Evolutionary conservation across 2,329 filamentous ascomycete species (phyloP).

Genomic region (Calonectria pseudoreteaudii): DNA sequence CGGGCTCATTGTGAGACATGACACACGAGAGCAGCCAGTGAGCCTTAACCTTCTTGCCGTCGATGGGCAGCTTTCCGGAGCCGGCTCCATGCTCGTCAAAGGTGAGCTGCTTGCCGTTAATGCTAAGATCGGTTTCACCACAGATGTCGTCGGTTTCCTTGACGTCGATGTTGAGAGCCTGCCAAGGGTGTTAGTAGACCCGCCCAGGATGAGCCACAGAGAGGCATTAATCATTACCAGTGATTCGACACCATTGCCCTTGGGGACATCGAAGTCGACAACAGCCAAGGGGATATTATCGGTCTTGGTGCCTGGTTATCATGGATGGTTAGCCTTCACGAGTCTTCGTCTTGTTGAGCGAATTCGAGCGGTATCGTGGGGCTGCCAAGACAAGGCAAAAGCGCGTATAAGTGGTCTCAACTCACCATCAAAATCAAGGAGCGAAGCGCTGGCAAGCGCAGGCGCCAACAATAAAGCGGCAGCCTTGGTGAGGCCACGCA

Average conservation of each 20-base stretch:
- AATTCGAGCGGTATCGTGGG: background rate
- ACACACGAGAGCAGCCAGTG: slow-evolving; percentile 61
- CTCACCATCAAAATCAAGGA: slow-evolving; percentile 15
- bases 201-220: background rate
- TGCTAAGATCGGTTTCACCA: slow-evolving; percentile 57
- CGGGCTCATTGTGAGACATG: slow-evolving; percentile 51
- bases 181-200: slow-evolving; percentile 3
- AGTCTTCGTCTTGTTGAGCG: background rate
- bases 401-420: slow-evolving; percentile 15
- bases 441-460: slow-evolving; percentile 32
- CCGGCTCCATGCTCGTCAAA: slow-evolving; percentile 55
- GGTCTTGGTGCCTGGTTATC: background rate
- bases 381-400: background rate
- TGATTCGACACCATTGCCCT: slow-evolving; percentile 11
- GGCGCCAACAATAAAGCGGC: slow-evolving; percentile 42
- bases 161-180: slow-evolving; percentile 59
- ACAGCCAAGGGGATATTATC: slow-evolving; percentile 14
- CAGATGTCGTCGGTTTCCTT: slow-evolving; percentile 59
- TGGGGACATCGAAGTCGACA: slow-evolving; percentile 19
- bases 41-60: slow-evolving; percentile 52
- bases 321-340: background rate
- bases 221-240: slow-evolving; percentile 14
- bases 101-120: slow-evolving; percentile 58
- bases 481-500: slow-evolving; percentile 46
- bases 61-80: slow-evolving; percentile 54